Evolutionary conservation across 805 yeast genomes (phyloP).

Genomic region (Pichia exigua): DNA sequence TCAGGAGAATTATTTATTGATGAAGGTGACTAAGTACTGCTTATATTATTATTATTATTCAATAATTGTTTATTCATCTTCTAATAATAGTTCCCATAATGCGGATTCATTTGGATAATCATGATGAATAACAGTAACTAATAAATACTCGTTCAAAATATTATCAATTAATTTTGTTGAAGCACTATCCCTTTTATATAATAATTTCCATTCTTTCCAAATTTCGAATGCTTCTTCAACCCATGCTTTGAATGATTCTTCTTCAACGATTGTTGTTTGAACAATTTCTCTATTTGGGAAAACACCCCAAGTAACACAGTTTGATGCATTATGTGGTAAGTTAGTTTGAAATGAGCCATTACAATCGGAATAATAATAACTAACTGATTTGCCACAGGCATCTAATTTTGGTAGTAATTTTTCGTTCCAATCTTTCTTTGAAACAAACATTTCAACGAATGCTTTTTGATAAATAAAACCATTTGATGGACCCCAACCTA

Average conservation of each 20-base stretch:
- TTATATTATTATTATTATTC: not conserved
- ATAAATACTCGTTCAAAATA: conserved; percentile 54
- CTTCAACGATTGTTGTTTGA: conserved; percentile 88
- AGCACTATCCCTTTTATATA: conserved; percentile 53
- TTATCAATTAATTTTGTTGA: conserved; percentile 55
- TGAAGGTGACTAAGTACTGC: not conserved
- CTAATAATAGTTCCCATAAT: conserved; percentile 61
- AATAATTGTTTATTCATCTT: conserved; percentile 2
- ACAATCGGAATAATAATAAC: conserved; percentile 70
- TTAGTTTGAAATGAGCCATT: conserved; percentile 54
- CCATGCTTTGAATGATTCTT: conserved; percentile 93
- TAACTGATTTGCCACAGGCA: conserved; percentile 38
- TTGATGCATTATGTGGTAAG: conserved; percentile 45
- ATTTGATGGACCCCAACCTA: conserved; percentile 95
- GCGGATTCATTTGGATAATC: conserved; percentile 67
- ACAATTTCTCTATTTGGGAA: conserved; percentile 85
- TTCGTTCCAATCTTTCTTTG: conserved; percentile 59
- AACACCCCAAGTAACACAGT: conserved; percentile 97
- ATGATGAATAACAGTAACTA: conserved; percentile 85
- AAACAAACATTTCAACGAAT: conserved; percentile 84
- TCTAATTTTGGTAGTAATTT: conserved; percentile 46
- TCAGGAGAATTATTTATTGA: not conserved
- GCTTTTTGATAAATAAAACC: conserved; percentile 91
- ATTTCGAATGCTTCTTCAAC: conserved; percentile 88
- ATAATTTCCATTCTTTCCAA: conserved; percentile 86